Conservation (phyloP, 495 filamentous ascomycete genomes). For the Aspergillus biplanus region DNA sequence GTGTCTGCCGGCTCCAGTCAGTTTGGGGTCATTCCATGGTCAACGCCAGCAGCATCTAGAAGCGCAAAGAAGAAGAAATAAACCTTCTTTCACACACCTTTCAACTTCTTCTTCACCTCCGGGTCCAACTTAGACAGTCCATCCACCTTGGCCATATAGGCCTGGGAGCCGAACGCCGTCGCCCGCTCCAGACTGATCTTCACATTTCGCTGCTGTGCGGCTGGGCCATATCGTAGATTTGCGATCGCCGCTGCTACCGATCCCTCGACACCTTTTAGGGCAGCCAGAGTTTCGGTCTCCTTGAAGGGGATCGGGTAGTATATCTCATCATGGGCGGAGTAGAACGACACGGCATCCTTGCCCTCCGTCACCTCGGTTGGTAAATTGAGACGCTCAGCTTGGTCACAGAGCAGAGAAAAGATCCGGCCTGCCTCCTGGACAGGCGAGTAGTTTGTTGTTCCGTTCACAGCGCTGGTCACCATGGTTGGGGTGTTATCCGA, state of each 20-base stretch:
- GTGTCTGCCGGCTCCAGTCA: conserved; percentile 56
- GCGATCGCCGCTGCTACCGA: conserved; percentile 66
- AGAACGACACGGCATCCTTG: conserved; percentile 45
- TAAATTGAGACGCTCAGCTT: conserved; percentile 41
- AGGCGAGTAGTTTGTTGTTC: conserved; percentile 38
- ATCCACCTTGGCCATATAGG: conserved; percentile 71
- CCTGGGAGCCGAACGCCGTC: conserved; percentile 69
- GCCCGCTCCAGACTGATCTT: conserved; percentile 65
- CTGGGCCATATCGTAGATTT: conserved; percentile 53
- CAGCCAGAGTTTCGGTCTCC: conserved; percentile 68
- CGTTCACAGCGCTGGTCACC: not conserved
- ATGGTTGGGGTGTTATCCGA: not conserved
- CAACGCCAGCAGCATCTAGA: too few relatives aligned
- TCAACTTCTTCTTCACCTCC: conserved; percentile 61
- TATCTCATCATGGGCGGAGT: conserved; percentile 44
- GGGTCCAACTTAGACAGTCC: conserved; percentile 68
- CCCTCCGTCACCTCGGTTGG: conserved; percentile 40
- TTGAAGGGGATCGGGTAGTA: conserved; percentile 70
- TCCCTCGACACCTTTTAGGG: conserved; percentile 73
- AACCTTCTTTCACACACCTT: conserved; percentile 48
- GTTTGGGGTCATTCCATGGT: too few relatives aligned
- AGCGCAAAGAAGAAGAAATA: not conserved
- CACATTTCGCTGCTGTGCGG: conserved; percentile 45
- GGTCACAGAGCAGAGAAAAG: conserved; percentile 44
- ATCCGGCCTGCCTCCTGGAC: conserved; percentile 48